Conservation (phyloP, 768 basidiomycete genomes). For the Collybia sordida region DNA sequence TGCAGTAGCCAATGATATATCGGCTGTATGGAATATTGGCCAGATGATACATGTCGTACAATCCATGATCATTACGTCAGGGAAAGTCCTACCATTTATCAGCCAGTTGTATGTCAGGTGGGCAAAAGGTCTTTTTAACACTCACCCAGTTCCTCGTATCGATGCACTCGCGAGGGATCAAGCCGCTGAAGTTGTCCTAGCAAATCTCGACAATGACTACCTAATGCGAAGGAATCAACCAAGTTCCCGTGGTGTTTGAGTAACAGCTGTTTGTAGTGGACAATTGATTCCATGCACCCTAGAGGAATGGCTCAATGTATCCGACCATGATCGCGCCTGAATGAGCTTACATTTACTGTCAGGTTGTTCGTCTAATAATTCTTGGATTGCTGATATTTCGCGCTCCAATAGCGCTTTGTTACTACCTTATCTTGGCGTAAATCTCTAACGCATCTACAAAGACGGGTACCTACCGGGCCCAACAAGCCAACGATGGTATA, state of each 20-base stretch:
- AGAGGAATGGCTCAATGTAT: conserved; percentile 4
- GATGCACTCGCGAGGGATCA: conserved; percentile 62
- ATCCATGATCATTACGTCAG: too few relatives aligned
- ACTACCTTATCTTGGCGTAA: conserved; percentile 44
- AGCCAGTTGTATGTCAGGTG: too few relatives aligned
- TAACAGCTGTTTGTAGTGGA: conserved; percentile 78
- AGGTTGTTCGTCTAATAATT: conserved; percentile 84
- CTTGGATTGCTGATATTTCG: conserved; percentile 79
- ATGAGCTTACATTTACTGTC: conserved; percentile 82
- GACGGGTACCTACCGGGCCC: conserved; percentile 56
- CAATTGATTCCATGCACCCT: conserved; percentile 96
- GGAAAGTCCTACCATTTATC: too few relatives aligned
- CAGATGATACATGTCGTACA: too few relatives aligned
- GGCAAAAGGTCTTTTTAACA: neutral
- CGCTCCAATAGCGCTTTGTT: conserved; percentile 57
- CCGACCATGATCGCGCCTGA: neutral
- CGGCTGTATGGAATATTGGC: too few relatives aligned
- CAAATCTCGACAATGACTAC: conserved; percentile 47
- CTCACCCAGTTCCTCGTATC: conserved; percentile 72
- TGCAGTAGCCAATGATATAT: too few relatives aligned
- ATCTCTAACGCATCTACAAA: neutral
- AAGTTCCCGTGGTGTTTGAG: conserved; percentile 42
- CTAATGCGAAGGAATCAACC: conserved; percentile 33
- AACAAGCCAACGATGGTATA: conserved; percentile 98
- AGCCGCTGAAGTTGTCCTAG: conserved; percentile 56